These are phyloP conservation scores for Neofusicoccum kwambonambiense DNA, from an alignment of 2,329 filamentous ascomycete genomes.

Conservation along the genomic window DNA sequence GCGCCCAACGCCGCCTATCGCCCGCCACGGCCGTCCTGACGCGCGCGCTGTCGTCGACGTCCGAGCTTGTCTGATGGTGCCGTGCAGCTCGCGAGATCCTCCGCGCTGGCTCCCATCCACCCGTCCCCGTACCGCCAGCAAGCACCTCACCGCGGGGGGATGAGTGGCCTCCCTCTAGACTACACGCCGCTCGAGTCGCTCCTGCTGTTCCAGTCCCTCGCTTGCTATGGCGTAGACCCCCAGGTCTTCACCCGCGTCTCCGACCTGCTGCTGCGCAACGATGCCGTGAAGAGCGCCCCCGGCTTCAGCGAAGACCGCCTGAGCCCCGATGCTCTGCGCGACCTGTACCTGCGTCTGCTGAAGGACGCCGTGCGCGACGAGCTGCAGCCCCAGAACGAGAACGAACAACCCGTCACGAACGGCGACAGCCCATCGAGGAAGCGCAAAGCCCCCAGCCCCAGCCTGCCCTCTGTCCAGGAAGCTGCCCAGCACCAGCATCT, in stretches of 20 bases:
- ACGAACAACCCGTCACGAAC: conserved; percentile 43
- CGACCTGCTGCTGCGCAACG: conserved; percentile 70
- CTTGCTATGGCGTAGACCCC: conserved; percentile 64
- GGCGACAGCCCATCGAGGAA: conserved; percentile 55
- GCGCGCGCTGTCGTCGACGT: conserved; percentile 7
- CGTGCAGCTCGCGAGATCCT: conserved; percentile 22
- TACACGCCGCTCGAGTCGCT: conserved; percentile 86
- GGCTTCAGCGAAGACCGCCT: conserved; percentile 73
- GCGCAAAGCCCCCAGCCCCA: conserved; percentile 69
- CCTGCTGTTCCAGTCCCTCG: conserved; percentile 78
- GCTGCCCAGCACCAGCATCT: conserved; percentile 65
- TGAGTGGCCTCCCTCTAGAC: conserved; percentile 59
- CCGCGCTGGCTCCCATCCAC: conserved; percentile 39
- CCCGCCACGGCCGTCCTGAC: neutral
- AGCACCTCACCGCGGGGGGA: conserved; percentile 38
- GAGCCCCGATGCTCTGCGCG: conserved; percentile 73
- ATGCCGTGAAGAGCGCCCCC: conserved; percentile 66
- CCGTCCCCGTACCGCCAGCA: conserved; percentile 24
- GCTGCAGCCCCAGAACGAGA: conserved; percentile 34
- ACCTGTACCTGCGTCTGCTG: conserved; percentile 74
- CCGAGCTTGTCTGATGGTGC: conserved; percentile 21
- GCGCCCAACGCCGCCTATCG: neutral
- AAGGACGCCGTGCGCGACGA: conserved; percentile 67
- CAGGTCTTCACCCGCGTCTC: conserved; percentile 71
- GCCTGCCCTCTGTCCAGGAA: conserved; percentile 64